phyloP scores from a whole-genome alignment of 192 early-diverging fungal genomes.

The Coemansia asiatica region DNA sequence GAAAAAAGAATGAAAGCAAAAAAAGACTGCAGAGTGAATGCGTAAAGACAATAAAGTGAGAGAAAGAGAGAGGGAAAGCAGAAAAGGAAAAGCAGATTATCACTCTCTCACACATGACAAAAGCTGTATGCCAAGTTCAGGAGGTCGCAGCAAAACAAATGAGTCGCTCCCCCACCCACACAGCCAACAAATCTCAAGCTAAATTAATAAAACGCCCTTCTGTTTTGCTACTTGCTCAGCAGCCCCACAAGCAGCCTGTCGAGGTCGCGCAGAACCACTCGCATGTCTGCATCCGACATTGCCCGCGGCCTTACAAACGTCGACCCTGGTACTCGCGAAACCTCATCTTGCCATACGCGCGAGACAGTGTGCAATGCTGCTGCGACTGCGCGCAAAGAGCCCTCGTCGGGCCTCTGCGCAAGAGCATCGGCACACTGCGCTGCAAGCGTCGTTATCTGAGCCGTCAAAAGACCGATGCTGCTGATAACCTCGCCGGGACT shows the following conservation, averaged over 20 bases:
- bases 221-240: neutral
- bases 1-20: neutral
- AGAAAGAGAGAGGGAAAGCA: neutral
- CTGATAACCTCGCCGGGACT: conserved; percentile 21
- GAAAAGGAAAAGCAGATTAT: neutral
- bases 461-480: conserved; percentile 34
- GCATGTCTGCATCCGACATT: conserved; percentile 24
- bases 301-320: conserved; percentile 10
- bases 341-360: conserved; percentile 48
- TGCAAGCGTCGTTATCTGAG: conserved; percentile 35
- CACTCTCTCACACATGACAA: no score
- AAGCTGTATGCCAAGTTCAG: neutral
- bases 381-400: conserved; percentile 5
- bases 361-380: conserved; percentile 30
- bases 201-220: neutral
- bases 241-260: conserved; percentile 10
- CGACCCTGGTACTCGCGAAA: conserved; percentile 13
- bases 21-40: no score
- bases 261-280: conserved; percentile 25
- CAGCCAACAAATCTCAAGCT: neutral
- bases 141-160: neutral
- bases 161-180: neutral
- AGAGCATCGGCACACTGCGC: conserved; percentile 46
- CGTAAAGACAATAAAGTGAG: neutral
- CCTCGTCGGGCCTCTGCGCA: neutral